These are phyloP conservation scores for Naegleria lovaniensis DNA, from an alignment of 208 protist species.

Conservation along the genomic window DNA sequence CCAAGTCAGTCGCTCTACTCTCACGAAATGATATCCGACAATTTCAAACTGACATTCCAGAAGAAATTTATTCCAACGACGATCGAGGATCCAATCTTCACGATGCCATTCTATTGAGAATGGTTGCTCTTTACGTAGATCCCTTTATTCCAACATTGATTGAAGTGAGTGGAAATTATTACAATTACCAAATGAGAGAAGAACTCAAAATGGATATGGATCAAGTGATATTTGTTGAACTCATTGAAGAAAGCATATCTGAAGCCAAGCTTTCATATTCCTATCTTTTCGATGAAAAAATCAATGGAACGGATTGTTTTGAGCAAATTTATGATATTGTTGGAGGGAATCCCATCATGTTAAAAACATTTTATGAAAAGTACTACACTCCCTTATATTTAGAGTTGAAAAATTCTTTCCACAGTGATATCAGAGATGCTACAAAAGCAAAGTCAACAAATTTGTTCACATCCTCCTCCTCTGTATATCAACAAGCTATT, in stretches of 20 bases:
- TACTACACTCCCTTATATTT: not conserved
- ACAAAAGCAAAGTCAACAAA: no score
- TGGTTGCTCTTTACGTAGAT: not conserved
- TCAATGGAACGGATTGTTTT: not conserved
- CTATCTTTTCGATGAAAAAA: not conserved
- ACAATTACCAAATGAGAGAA: not conserved
- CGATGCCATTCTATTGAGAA: not conserved
- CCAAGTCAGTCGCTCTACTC: not conserved
- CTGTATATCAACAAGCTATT: not conserved
- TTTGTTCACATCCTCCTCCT: no score
- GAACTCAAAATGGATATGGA: not conserved
- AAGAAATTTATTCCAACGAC: not conserved
- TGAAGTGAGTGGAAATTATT: not conserved
- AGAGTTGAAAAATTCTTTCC: not conserved
- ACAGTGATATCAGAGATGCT: not conserved
- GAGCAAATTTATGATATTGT: not conserved
- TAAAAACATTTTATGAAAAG: not conserved
- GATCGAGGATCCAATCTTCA: not conserved
- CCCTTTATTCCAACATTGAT: slow-evolving; percentile 1
- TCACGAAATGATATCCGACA: not conserved
- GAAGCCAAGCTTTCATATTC: not conserved
- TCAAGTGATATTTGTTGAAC: not conserved
- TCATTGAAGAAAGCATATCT: not conserved
- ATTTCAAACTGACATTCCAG: not conserved
- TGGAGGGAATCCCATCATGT: not conserved